Percentiles rank a stretch among this genome's conserved stretches.
phyloP scores from a whole-genome alignment of 805 yeast species.

The Candida gorgasii region DNA sequence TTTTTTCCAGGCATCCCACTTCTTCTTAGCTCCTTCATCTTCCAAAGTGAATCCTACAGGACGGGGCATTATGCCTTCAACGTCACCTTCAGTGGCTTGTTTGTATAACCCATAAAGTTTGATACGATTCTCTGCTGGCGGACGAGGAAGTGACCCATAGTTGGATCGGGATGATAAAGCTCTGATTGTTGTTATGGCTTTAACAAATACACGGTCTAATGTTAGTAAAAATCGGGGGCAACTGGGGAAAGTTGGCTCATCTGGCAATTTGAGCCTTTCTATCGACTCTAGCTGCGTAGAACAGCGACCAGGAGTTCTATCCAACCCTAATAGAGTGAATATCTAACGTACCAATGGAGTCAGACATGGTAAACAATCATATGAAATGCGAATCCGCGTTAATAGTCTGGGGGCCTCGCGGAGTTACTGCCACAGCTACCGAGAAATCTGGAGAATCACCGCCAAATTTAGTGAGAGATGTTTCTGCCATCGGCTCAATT shows the following conservation, averaged over 20 bases:
- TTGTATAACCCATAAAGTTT: conserved; percentile 79
- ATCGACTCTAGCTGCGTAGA: no score
- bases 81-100: conserved; percentile 89
- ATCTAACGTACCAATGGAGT: conserved; percentile 18
- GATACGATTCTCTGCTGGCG: conserved; percentile 70
- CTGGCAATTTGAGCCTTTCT: no score
- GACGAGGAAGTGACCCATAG: conserved; percentile 67
- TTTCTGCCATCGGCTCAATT: not conserved
- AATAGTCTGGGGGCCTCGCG: not conserved
- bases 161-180: conserved; percentile 67
- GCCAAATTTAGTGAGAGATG: conserved; percentile 11
- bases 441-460: not conserved
- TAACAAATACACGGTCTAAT: conserved; percentile 73
- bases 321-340: no score
- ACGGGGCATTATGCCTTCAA: conserved; percentile 63
- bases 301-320: no score
- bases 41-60: conserved; percentile 62
- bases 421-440: conserved; percentile 1
- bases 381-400: conserved; percentile 7
- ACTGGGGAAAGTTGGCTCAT: no score
- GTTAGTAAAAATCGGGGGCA: conserved; percentile 8
- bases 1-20: conserved; percentile 85
- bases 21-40: conserved; percentile 66
- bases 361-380: conserved; percentile 15
- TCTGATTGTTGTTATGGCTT: conserved; percentile 78